These are phyloP conservation scores for Coccinonectria pachysandricola DNA, from an alignment of 2,329 filamentous ascomycete genomes.

Conservation along the genomic window DNA sequence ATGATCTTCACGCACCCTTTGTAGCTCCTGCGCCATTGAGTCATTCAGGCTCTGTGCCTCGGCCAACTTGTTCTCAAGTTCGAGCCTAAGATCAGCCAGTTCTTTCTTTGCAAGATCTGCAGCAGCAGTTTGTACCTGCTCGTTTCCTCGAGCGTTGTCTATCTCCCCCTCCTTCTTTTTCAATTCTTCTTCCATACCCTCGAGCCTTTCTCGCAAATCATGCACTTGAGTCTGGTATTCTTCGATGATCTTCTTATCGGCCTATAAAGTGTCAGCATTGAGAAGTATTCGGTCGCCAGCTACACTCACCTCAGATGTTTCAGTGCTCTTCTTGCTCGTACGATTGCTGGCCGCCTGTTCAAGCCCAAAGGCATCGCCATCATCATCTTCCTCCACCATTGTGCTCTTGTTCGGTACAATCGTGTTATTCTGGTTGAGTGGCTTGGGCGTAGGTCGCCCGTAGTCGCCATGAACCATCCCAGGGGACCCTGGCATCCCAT, in stretches of 20 bases:
- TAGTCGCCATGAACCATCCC: conserved; percentile 52
- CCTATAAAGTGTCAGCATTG: conserved; percentile 27
- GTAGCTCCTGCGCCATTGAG: conserved; percentile 69
- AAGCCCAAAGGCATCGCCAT: conserved; percentile 48
- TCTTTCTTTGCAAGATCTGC: conserved; percentile 57
- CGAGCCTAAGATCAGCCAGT: conserved; percentile 53
- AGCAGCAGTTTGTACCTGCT: conserved; percentile 42
- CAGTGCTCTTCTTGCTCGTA: conserved; percentile 21
- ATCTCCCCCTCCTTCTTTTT: conserved; percentile 59
- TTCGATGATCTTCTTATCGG: conserved; percentile 61
- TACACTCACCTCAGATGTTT: conserved; percentile 29
- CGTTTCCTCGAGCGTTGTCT: conserved; percentile 45
- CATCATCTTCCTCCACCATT: conserved; percentile 92
- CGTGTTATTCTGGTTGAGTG: conserved; percentile 80
- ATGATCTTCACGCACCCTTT: conserved; percentile 60
- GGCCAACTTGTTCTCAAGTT: conserved; percentile 62
- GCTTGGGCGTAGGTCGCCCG: conserved; percentile 72
- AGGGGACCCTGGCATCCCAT: conserved; percentile 49
- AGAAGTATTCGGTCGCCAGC: background rate
- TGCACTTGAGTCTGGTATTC: conserved; percentile 73
- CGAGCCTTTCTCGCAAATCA: conserved; percentile 64
- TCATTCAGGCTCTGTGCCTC: conserved; percentile 69
- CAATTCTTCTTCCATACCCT: conserved; percentile 54
- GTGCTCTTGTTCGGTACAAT: conserved; percentile 97
- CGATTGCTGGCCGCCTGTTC: conserved; percentile 19